Conservation (phyloP, 139 green algal species). For the Chlorella ohadii region DNA sequence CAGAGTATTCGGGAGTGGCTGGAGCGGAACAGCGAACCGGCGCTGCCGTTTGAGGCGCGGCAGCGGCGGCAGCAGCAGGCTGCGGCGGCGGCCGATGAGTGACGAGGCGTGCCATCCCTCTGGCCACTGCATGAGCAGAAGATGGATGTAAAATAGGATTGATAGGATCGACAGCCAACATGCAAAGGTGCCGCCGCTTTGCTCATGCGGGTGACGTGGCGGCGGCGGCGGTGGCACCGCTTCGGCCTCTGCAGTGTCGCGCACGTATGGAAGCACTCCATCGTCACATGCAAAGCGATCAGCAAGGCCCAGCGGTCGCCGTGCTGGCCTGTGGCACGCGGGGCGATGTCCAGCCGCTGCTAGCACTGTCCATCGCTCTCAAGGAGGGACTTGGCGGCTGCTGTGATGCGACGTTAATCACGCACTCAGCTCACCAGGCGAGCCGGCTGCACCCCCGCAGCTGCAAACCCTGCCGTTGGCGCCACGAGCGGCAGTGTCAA, state of each 20-base stretch:
- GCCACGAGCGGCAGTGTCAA: neutral
- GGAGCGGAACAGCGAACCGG: neutral
- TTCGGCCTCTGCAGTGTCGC: too few relatives aligned
- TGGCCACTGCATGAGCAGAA: neutral
- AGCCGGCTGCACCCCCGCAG: too few relatives aligned
- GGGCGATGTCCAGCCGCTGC: slow-evolving; percentile 31
- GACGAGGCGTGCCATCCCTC: too few relatives aligned
- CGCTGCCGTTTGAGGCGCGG: neutral
- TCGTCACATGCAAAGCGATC: neutral
- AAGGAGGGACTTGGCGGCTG: too few relatives aligned
- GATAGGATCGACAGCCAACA: too few relatives aligned
- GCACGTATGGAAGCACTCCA: too few relatives aligned
- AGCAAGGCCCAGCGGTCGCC: neutral
- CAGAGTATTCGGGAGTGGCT: slow-evolving; percentile 36
- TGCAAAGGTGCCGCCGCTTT: too few relatives aligned
- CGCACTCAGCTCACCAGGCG: slow-evolving; percentile 19
- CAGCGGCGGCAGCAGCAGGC: neutral
- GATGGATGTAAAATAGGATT: too few relatives aligned
- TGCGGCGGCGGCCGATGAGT: too few relatives aligned
- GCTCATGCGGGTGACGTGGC: too few relatives aligned
- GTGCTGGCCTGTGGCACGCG: slow-evolving; percentile 14
- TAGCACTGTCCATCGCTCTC: slow-evolving; percentile 3
- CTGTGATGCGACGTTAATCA: neutral
- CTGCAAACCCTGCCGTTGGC: neutral
- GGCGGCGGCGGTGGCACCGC: too few relatives aligned